Base-by-base conservation (phyloP, 441 rosid species). In the Pelargonium australe region DNA sequence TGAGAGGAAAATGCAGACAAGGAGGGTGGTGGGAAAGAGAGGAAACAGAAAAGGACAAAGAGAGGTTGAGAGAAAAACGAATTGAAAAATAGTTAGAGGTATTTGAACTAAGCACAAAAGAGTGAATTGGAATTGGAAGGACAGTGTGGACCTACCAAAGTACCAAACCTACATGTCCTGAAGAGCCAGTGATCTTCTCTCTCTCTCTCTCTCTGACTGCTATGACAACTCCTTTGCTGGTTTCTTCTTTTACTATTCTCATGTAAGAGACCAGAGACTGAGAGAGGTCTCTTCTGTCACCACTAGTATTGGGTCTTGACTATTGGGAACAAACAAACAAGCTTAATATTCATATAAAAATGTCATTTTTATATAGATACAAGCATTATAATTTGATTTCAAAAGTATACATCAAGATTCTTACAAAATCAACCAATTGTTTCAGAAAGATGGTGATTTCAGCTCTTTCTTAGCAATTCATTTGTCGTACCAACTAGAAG, bases 1-100 rank as follows among this genome's bases (percentile, higher is more conserved):
- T 79, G 85, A 75, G 77, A 72, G 81, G 57, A 69, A 78, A 78
- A 77, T 75, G 85, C 81, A 81, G 77, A 79, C 71, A 75, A 80
- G 75, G 68, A 75, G 72, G 71, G 64, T 11, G 67, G 71, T 67
- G 70, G 20, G 53, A 7, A 75, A 62, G 66, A 55, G 75, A 65
- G 68, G 68, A 77, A 65, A 69, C 7, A 34, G 8, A 60, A 70
- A 63, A 77, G 70, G 77, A 78, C 80, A 78, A 73, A 71, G 71
- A 73, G 63, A 44, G 63, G 19, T 14, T 58, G 12, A 68, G 68
- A 47, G 63, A 49, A 67, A 61, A 72, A 62, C 70, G 70, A 79
- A 70, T 64, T 49, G 73, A 79, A 83, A 78, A 70, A 64, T 80
- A 20, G 23, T 85, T 80, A 68, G 82, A 80, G 63, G 63, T 58